Percentiles rank a stretch among this genome's conserved stretches.
phyloP scores from a whole-genome alignment of 441 rosid species.

The Bruguiera hainesii region DNA sequence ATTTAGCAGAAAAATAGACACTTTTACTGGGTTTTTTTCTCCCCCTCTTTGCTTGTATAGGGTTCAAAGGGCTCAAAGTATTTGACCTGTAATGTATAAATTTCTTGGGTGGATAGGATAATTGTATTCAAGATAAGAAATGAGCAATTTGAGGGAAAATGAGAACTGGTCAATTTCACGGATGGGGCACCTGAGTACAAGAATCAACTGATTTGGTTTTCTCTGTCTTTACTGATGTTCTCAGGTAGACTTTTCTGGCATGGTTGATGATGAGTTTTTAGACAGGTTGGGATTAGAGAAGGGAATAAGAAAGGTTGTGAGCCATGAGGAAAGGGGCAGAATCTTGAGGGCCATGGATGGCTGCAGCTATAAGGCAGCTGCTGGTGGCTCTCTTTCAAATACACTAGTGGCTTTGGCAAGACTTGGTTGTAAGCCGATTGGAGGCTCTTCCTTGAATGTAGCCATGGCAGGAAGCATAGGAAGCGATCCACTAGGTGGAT shows the following conservation, averaged over 20 bases:
- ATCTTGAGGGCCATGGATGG: slow-evolving; percentile 97
- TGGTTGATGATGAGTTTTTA: slow-evolving; percentile 74
- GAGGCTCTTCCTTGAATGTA: slow-evolving; percentile 60
- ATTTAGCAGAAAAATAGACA: too few relatives aligned
- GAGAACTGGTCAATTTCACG: not conserved
- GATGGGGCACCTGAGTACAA: not conserved
- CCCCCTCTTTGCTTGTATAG: too few relatives aligned
- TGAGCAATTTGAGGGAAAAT: not conserved
- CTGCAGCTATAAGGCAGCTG: slow-evolving; percentile 96
- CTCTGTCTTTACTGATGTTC: slow-evolving; percentile 17
- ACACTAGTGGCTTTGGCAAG: slow-evolving; percentile 86
- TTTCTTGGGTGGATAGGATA: not conserved
- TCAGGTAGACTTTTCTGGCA: slow-evolving; percentile 92
- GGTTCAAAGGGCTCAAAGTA: too few relatives aligned
- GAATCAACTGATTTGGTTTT: not conserved
- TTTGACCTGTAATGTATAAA: too few relatives aligned
- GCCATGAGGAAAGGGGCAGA: slow-evolving; percentile 92
- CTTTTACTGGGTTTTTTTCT: too few relatives aligned
- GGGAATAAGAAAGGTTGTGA: slow-evolving; percentile 80
- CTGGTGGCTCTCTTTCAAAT: slow-evolving; percentile 96
- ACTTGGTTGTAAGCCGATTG: slow-evolving; percentile 56
- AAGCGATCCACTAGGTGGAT: slow-evolving; percentile 85
- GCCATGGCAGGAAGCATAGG: slow-evolving; percentile 95
- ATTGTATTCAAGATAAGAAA: too few relatives aligned
- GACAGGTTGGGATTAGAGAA: slow-evolving; percentile 65